Evolutionary conservation across 495 filamentous ascomycete species (phyloP).

Genomic region (Sordaria brevicollis): DNA sequence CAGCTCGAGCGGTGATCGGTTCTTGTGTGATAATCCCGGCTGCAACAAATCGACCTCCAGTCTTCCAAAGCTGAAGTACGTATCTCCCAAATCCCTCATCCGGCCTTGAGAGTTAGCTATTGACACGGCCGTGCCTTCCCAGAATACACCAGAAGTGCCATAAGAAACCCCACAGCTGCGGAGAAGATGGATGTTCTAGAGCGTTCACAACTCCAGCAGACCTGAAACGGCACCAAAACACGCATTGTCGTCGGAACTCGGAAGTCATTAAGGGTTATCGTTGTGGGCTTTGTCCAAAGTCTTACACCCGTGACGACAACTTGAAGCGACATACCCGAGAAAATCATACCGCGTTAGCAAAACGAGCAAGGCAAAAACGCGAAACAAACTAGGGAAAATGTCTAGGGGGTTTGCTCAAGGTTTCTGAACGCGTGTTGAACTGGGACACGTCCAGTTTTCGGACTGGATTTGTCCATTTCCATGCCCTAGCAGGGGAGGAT

Average conservation of each 20-base stretch:
- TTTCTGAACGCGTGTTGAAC: neutral
- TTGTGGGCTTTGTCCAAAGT: neutral
- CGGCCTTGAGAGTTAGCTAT: neutral
- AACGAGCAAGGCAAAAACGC: neutral
- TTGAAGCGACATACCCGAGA: neutral
- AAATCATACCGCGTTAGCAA: neutral
- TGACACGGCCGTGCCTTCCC: neutral
- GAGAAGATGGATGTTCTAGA: neutral
- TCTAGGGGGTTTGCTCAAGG: neutral
- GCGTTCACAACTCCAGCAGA: neutral
- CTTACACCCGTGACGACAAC: neutral
- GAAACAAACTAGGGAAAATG: neutral
- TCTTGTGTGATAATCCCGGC: neutral
- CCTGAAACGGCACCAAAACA: neutral
- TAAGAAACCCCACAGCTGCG: neutral
- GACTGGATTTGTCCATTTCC: neutral
- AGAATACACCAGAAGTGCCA: neutral
- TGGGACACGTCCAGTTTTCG: neutral
- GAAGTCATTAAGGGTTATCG: neutral
- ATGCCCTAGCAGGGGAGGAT: neutral
- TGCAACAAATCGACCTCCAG: neutral
- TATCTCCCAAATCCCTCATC: neutral
- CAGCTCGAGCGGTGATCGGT: neutral
- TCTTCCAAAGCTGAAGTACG: neutral
- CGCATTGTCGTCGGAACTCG: neutral